Evolutionary conservation across 257 asterid species (phyloP), one percentile per base, ranked within the genome.

Genomic region (Nicotiana otophora): DNA sequence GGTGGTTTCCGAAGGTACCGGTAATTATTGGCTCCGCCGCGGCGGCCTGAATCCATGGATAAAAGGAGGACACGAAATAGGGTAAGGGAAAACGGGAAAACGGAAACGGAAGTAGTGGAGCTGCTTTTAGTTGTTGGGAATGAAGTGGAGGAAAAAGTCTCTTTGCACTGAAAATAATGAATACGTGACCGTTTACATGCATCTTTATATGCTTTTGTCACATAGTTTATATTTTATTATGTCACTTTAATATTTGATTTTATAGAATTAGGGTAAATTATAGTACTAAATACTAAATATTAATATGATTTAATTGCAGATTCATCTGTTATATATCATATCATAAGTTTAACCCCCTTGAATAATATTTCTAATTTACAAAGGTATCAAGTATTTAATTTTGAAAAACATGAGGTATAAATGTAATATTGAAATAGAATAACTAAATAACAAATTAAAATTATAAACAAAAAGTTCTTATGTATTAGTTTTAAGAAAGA

Each of bases 1-100:
- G 86, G 88, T 4, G 85, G 74, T 74, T 82, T 82, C 3, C 84
- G 86, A 1, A 80, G 88, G 81, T 51, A 77, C 54, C 39, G 63
- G 64, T 36, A 48, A 48, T 48, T 48, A 48, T 74, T 48, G 26
- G 26, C 23, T 6, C 23, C 39, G 36, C 39, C 79, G 79, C 42
- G n/a, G 36, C 36, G 12, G 23, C 62, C 42, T 4, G 79, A 74
- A 74, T 48, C 36, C 62, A 74, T 74, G 62, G 36, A 10, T 54
- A 39, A 69, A 39, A n/a, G 16, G 77, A 26, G 78, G 23, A 42
- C 3, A 28, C 57, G n/a, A 26, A 70, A 69, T 39, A 39, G 58
- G 77, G 19, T 39, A 69, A 69, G 19, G 34, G 58, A 10, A 20
- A 42, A 48, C 20, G 57, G 57, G 2, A 20, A 42, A 48, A n/a